Evolutionary conservation across 345 rosid genomes (phyloP).

Genomic region (Cardamine chenopodiifolia): DNA sequence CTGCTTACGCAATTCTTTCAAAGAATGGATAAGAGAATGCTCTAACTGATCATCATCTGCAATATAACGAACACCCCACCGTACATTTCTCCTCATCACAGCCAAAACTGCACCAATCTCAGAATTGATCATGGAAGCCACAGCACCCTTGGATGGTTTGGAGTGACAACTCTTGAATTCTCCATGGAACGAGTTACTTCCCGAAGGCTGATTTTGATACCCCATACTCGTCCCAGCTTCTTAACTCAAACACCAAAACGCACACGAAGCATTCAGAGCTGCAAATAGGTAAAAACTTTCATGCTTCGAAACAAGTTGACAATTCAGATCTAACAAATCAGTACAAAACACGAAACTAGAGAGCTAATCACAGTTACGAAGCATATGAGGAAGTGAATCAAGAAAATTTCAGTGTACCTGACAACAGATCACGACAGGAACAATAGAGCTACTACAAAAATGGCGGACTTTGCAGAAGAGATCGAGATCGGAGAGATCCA

Average conservation of each 20-base stretch:
- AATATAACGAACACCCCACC: conserved; percentile 67
- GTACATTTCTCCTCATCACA: conserved; percentile 78
- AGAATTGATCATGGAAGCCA: conserved; percentile 67
- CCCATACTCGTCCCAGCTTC: conserved; percentile 51
- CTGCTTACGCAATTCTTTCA: conserved; percentile 65
- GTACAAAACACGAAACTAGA: conserved; percentile 4
- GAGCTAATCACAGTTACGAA: conserved; percentile 26
- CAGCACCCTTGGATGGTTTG: conserved; percentile 51
- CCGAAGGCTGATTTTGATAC: conserved; percentile 47
- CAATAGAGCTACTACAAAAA: neutral
- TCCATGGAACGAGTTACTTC: conserved; percentile 42
- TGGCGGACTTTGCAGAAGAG: conserved; percentile 24
- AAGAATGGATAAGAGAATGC: conserved; percentile 70
- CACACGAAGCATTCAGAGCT: conserved; percentile 35
- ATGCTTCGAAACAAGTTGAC: conserved; percentile 10
- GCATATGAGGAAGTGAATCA: conserved; percentile 15
- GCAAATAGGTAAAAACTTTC: conserved; percentile 23
- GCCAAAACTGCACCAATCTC: conserved; percentile 77
- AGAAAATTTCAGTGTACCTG: conserved; percentile 31
- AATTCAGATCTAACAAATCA: conserved; percentile 31
- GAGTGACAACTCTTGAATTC: conserved; percentile 37
- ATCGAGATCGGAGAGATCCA: conserved; percentile 28
- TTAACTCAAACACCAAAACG: conserved; percentile 26
- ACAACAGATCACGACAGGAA: conserved; percentile 23
- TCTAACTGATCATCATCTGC: conserved; percentile 70